Evolutionary conservation across 768 basidiomycete species (phyloP), one percentile per base, ranked within the genome.

Genomic region (Termitomyces sp.): DNA sequence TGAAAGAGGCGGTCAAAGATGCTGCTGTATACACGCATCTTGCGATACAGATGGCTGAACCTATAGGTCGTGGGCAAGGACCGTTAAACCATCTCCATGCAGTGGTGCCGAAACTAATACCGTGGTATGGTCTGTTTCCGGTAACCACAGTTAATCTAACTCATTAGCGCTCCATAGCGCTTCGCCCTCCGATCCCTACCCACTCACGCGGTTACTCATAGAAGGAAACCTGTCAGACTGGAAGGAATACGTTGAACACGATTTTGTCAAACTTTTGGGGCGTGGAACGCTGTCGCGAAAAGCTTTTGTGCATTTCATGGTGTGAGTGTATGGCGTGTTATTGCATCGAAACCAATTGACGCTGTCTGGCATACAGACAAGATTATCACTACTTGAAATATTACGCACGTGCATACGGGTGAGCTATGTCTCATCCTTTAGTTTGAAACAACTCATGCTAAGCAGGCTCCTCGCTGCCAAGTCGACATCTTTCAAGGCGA

Each of bases 1-100:
- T 87, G 32, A 69, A 68, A 1, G 79, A 85, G 19, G 89, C 92
- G 0, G 78, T 80, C 0, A 65, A 72, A 17, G 66, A 70, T n/a
- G 92, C 87, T 0, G 84, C 81, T 0, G 66, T 69, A n/a, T 97
- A 88, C 64, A 91, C 89, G 0, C 80, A 91, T 64, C 68, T 79
- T 0, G 92, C 85, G 0, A 94, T 97, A 28, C 78, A 79, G 43
- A 79, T 84, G 0, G 88, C 92, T 0, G 70, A 73, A 37, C 69
- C 80, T 0, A 79, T 94, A 5, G 94, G 93, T 0, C 68, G 73
- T 10, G 94, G 94, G 0, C 74, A 86, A 53, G 94, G 94, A 0
- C 94, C 94, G 2, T 76, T 98, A 19, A 93, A 98, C 68, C 94
- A 98, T 66, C 73, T 89, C 52, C 89, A 93, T 64, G 74, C 82